Percentiles rank a stretch among this genome's conserved stretches.
These are phyloP conservation scores for Drosera spatulata DNA, from an alignment of 179 eudicot genomes.

Conservation along the genomic window DNA sequence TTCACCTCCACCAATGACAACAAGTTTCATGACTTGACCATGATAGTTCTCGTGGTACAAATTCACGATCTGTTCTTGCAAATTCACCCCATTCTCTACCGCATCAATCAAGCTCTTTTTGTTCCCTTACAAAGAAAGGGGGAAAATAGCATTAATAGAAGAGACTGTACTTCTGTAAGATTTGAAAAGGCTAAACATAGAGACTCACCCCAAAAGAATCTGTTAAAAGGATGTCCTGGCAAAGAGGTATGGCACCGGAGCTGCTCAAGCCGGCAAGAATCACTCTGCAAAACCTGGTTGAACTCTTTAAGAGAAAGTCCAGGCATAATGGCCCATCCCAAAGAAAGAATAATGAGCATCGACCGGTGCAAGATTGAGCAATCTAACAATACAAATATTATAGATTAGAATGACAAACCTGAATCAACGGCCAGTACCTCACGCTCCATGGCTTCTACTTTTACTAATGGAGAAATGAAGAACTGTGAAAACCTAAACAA, in stretches of 20 bases:
- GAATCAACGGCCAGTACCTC: constrained; percentile 93
- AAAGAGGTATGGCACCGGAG: constrained; percentile 85
- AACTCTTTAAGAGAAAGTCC: constrained; percentile 36
- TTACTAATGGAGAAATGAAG: constrained; percentile 79
- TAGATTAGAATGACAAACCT: constrained; percentile 27
- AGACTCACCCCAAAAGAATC: constrained; percentile 84
- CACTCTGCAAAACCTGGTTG: constrained; percentile 92
- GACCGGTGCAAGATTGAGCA: background rate
- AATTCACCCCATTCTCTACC: constrained; percentile 74
- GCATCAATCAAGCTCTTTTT: constrained; percentile 92
- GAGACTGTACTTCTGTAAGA: background rate
- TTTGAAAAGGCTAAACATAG: background rate
- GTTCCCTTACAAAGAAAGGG: constrained; percentile 38
- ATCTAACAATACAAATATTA: background rate
- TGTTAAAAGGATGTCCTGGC: constrained; percentile 68
- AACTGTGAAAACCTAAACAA: constrained; percentile 75
- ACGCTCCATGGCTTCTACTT: constrained; percentile 89
- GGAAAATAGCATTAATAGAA: no score
- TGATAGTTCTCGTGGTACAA: constrained; percentile 59
- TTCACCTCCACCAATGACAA: constrained; percentile 88
- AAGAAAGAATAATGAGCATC: constrained; percentile 5
- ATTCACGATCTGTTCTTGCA: constrained; percentile 66
- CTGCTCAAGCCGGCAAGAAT: constrained; percentile 91
- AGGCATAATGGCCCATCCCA: background rate
- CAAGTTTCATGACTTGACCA: constrained; percentile 78